Base-by-base conservation (phyloP, 106 monocot species). In the Alisma plantagoaquatica region DNA sequence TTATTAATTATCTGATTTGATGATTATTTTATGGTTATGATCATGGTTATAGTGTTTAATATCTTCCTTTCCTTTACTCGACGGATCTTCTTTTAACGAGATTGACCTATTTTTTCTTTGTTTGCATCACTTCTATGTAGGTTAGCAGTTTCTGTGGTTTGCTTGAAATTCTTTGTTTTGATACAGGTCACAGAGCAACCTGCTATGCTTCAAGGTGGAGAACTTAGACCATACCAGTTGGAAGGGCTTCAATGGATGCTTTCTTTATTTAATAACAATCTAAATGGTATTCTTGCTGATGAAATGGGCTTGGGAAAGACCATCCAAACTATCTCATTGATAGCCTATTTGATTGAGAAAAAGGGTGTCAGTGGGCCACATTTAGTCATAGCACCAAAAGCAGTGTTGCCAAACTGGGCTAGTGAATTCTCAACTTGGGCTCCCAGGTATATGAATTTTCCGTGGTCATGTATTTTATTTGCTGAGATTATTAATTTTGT, bases 231-330 rank as follows among this genome's bases (percentile, higher is more conserved):
- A 14, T 98, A 98, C 65, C 98, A 98, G 67, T 26, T 98, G 63
- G 90, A 98, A 78, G 98, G 98, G 6, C 85, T 98, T 60, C 98
- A 98, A 67, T 98, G 98, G 98, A 98, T 98, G 98, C 98, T 98
- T 60, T 98, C 98, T 52, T 69, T 98, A 41, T 98, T 90, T 46
- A 98, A 98, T 63, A 98, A 98, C 66, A 98, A 98, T 54, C 68
- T 98, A 51, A 98, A 98, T 84, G 98, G 98, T 51, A 98, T 90
- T 53, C 68, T 98, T 18, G 98, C 98, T 70, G 90, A 98, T 79
- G 98, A 98, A 65, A 98, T 98, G 98, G 98, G 98, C 41, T 69
- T 98, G 20, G 98, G 98, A 33, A 98, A 98, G 81, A 98, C 98
- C 61, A 98, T 98, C 54, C 98, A 98, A 57, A 90, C 89, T 1